Conservation (phyloP, 1,284 basidiomycete species). For the Sanghuangporus weigelae region DNA sequence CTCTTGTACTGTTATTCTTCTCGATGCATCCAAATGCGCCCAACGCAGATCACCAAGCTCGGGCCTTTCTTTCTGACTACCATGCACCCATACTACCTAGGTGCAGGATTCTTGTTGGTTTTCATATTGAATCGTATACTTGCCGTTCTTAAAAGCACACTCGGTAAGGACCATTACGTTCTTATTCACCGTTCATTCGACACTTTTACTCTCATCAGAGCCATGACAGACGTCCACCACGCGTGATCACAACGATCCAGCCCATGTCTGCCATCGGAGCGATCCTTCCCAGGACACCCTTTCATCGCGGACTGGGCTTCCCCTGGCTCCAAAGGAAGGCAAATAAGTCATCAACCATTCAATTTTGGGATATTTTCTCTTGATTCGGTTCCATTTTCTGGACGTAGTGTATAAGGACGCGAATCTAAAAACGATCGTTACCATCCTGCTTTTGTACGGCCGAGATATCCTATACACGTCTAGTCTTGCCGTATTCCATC, state of each 20-base stretch:
- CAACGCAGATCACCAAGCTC: too few relatives aligned
- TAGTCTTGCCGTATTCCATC: not conserved
- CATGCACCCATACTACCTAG: not conserved
- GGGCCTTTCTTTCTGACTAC: not conserved
- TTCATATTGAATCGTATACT: not conserved
- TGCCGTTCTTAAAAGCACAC: not conserved
- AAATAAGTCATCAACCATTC: not conserved
- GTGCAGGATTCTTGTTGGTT: not conserved
- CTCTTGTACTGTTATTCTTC: too few relatives aligned
- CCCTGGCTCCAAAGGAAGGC: not conserved
- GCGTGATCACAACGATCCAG: not conserved
- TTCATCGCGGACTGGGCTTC: not conserved
- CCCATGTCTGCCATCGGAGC: not conserved
- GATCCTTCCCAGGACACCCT: not conserved
- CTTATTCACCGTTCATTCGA: not conserved
- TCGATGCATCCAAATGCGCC: too few relatives aligned
- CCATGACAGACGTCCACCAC: not conserved
- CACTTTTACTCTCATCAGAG: not conserved
- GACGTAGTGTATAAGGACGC: slow-evolving; percentile 2
- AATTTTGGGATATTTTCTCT: too few relatives aligned
- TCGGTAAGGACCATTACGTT: not conserved
- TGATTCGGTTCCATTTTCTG: not conserved
- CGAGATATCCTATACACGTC: not conserved
- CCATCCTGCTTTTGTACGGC: not conserved
- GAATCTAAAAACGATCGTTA: not conserved